These are phyloP conservation scores for Epichloe elymi DNA, from an alignment of 2,329 filamentous ascomycete species.

Conservation along the genomic window DNA sequence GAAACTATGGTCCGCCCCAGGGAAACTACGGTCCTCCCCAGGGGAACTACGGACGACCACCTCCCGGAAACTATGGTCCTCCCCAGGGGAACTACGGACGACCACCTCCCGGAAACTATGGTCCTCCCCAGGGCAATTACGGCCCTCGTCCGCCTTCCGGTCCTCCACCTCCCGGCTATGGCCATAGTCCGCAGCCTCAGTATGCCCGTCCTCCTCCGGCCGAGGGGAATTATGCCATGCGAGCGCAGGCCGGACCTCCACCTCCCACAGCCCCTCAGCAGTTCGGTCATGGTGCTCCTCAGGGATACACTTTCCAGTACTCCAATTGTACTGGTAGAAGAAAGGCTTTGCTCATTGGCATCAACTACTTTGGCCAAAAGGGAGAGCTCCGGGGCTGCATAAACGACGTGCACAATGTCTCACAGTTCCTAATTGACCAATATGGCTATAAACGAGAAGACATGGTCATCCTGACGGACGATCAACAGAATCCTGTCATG, in stretches of 20 bases:
- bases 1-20: conserved; percentile 12
- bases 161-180: conserved; percentile 4
- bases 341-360: conserved; percentile 64
- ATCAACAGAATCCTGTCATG: conserved; percentile 56
- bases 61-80: conserved; percentile 11
- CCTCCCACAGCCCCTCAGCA: conserved; percentile 38
- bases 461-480: conserved; percentile 68
- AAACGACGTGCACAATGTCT: conserved; percentile 71
- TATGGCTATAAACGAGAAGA: conserved; percentile 65
- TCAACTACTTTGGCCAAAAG: conserved; percentile 70
- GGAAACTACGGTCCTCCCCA: conserved; percentile 13
- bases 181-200: conserved; percentile 1
- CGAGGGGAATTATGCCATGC: too few species aligned
- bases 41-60: conserved; percentile 14
- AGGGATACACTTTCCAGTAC: conserved; percentile 61
- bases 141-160: conserved; percentile 11
- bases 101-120: conserved; percentile 5
- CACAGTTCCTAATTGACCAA: conserved; percentile 51
- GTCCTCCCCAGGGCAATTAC: conserved; percentile 8
- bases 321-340: conserved; percentile 59
- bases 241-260: conserved; percentile 19
- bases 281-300: conserved; percentile 56
- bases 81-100: not conserved
- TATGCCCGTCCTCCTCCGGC: conserved; percentile 11
- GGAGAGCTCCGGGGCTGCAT: conserved; percentile 65